These are phyloP conservation scores for Phoma herbarum DNA, from an alignment of 2,329 filamentous ascomycete genomes.

Conservation along the genomic window DNA sequence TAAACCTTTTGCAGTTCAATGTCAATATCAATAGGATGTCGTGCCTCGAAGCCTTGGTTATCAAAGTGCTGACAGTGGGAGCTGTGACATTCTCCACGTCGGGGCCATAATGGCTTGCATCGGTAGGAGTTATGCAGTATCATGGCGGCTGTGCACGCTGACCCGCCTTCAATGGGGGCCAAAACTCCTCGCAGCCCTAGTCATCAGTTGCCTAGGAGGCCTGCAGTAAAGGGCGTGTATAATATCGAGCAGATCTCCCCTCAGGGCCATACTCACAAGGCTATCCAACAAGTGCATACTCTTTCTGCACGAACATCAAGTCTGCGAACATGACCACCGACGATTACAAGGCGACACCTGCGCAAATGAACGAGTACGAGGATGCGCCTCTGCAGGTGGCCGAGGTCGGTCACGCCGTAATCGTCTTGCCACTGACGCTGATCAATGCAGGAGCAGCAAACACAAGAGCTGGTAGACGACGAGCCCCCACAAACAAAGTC, in stretches of 20 bases:
- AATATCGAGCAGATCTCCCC: slow-evolving; percentile 3
- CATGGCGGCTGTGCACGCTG: slow-evolving; percentile 36
- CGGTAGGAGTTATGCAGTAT: slow-evolving; percentile 2
- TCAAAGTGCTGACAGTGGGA: not conserved
- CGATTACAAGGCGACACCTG: too few species aligned
- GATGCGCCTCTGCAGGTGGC: slow-evolving; percentile 29
- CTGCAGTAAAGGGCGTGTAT: slow-evolving; percentile 39
- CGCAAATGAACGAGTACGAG: slow-evolving; percentile 7
- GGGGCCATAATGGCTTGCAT: not conserved
- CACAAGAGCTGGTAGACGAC: slow-evolving; percentile 23
- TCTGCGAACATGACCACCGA: too few species aligned
- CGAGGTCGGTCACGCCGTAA: slow-evolving; percentile 30
- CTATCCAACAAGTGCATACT: not conserved
- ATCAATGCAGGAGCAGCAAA: slow-evolving; percentile 32
- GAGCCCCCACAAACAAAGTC: slow-evolving; percentile 38
- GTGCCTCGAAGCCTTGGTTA: not conserved
- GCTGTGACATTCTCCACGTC: not conserved
- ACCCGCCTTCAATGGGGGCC: slow-evolving; percentile 17
- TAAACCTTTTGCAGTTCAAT: not conserved
- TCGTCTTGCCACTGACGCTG: slow-evolving; percentile 33
- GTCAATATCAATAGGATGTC: not conserved
- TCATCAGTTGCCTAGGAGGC: slow-evolving; percentile 35
- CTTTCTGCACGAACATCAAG: too few species aligned
- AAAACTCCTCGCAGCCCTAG: slow-evolving; percentile 31
- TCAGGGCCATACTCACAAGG: not conserved